These are phyloP conservation scores for Coniochaeta sp. DNA, from an alignment of 2,329 filamentous ascomycete genomes.

Conservation along the genomic window DNA sequence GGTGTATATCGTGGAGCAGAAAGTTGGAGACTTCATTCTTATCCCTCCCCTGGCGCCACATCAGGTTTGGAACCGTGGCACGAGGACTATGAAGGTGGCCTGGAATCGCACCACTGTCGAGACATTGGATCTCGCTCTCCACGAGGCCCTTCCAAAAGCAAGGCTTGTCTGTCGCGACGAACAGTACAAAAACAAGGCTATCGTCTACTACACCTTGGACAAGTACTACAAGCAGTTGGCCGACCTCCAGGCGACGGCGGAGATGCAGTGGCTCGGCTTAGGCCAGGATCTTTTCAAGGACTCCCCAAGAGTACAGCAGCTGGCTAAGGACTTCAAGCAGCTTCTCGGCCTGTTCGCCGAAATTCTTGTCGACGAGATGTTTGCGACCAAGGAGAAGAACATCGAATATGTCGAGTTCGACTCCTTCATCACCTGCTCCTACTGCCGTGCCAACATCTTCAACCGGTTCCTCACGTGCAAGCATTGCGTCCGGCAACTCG, in stretches of 20 bases:
- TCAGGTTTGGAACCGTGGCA: constrained; percentile 97
- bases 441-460: constrained; percentile 94
- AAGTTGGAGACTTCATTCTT: constrained; percentile 83
- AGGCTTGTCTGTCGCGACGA: constrained; percentile 92
- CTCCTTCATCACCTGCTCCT: constrained; percentile 89
- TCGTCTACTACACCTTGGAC: constrained; percentile 78
- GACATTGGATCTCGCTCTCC: constrained; percentile 77
- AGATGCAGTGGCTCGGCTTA: constrained; percentile 39
- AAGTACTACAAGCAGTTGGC: constrained; percentile 65
- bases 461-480: constrained; percentile 94
- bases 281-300: constrained; percentile 34
- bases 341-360: constrained; percentile 73
- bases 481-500: constrained; percentile 62
- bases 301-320: constrained; percentile 46
- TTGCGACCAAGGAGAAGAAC: constrained; percentile 62
- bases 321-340: constrained; percentile 76
- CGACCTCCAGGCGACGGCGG: constrained; percentile 41
- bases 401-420: constrained; percentile 77
- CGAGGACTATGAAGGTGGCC: constrained; percentile 91
- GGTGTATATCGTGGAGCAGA: constrained; percentile 89
- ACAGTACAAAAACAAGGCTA: constrained; percentile 98
- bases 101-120: constrained; percentile 96
- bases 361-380: constrained; percentile 80
- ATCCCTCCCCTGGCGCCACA: constrained; percentile 90
- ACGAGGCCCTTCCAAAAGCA: constrained; percentile 82